Percentiles rank a stretch among this genome's conserved stretches.
Evolutionary conservation across 768 basidiomycete genomes (phyloP).

Genomic region (Dictyophora rubrovolvata): DNA sequence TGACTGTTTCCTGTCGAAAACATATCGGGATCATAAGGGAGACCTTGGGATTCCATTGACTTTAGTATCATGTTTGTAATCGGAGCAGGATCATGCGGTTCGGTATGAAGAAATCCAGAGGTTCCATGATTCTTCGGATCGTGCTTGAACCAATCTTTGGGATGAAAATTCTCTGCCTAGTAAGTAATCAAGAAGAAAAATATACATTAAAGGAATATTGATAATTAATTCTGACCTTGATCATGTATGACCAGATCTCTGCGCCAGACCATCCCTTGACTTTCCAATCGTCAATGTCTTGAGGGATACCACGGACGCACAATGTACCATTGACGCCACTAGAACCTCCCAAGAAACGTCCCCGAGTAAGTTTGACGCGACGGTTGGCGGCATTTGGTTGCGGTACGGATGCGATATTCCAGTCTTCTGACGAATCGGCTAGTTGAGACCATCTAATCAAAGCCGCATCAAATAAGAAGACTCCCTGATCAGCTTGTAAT

Average conservation of each 20-base stretch:
- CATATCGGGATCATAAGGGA: background rate
- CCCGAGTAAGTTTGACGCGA: conserved; percentile 2
- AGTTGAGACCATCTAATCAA: background rate
- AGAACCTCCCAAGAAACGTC: conserved; percentile 12
- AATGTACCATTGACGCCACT: conserved; percentile 15
- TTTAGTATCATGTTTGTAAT: background rate
- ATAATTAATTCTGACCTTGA: background rate
- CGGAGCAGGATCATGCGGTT: background rate
- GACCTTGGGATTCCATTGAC: background rate
- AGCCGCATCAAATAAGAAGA: background rate
- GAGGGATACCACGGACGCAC: conserved; percentile 11
- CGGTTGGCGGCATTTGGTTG: background rate
- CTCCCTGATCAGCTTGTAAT: too few relatives aligned
- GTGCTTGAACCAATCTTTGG: background rate
- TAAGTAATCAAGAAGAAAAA: too few relatives aligned
- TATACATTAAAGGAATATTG: too few relatives aligned
- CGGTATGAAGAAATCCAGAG: background rate
- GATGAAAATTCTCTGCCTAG: background rate
- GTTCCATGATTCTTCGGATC: background rate
- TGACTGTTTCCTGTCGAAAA: background rate
- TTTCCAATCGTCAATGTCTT: conserved; percentile 16
- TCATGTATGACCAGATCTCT: background rate
- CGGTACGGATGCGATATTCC: background rate
- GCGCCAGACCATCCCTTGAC: conserved; percentile 8
- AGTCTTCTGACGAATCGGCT: background rate